A percentile compares a stretch with the other conserved stretches of the same genome.
Conservation (phyloP, 768 basidiomycete genomes). For the Hypholoma fasciculare region DNA sequence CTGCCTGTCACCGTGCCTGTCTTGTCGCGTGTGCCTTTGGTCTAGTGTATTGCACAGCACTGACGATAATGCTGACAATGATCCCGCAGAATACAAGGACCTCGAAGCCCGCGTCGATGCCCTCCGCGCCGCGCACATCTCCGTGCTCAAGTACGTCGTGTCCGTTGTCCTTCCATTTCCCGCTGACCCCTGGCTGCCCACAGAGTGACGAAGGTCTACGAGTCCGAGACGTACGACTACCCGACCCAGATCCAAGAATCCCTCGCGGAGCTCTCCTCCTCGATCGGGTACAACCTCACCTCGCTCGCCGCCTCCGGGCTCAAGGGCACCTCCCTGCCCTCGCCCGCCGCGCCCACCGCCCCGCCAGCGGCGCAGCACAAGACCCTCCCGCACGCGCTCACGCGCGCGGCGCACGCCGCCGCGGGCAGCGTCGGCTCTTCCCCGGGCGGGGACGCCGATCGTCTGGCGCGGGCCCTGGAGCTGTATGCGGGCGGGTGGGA, state of each 20-base stretch:
- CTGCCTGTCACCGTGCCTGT: too few relatives aligned
- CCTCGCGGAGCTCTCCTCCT: constrained; percentile 25
- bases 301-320: constrained; percentile 87
- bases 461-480: constrained; percentile 76
- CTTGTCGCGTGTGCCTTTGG: too few relatives aligned
- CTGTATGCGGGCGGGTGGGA: constrained; percentile 84
- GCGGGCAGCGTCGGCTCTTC: constrained; percentile 48
- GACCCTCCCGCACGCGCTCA: constrained; percentile 94
- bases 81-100: constrained; percentile 88
- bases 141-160: constrained; percentile 78
- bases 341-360: constrained; percentile 56
- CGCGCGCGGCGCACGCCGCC: constrained; percentile 73
- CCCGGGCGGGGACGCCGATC: constrained; percentile 42
- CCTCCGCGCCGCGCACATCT: constrained; percentile 73
- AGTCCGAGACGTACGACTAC: constrained; percentile 86
- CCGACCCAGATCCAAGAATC: constrained; percentile 79
- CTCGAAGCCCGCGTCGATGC: constrained; percentile 95
- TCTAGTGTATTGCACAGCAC: too few relatives aligned
- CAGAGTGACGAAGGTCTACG: constrained; percentile 89
- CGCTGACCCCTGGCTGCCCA: not conserved
- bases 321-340: constrained; percentile 85
- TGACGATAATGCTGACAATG: not conserved
- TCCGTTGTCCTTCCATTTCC: too few relatives aligned
- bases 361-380: constrained; percentile 75
- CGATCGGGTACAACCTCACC: constrained; percentile 71